Evolutionary conservation across 495 filamentous ascomycete genomes (phyloP), one percentile per base, ranked within the genome.

Genomic region (Trichodelitschia bisporula): DNA sequence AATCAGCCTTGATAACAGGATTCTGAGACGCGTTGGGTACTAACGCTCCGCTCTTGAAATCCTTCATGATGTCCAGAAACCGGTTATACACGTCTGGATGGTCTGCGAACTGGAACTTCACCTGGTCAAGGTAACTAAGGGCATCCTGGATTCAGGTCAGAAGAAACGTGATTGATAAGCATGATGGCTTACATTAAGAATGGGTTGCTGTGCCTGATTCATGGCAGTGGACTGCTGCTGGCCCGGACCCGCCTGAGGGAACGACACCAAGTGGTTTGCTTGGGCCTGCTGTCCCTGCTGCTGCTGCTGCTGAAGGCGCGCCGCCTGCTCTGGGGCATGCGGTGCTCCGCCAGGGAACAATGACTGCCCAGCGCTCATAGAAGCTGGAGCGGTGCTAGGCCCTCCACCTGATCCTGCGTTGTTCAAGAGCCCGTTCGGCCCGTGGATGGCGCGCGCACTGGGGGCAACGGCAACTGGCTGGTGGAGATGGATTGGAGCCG

Each of bases 41-140:
- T 56, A 54, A 86, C 69, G 82, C 77, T 55, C 91, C 83, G 42
- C 82, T 91, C 55, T 99, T 99, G 55, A 99, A 99, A 38, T 99
- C 89, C 50, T 99, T 99, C 89, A 99, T 99, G 30, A 99, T 99
- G 40, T 99, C 86, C 31, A 99, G 54, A 43, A 99, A 99, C 14
- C 74, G 66, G 47, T 99, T 99, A 44, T 99, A 99, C 2, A 99
- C 86, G 48, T 99, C 89, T 5, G 86, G 84, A 40, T 90, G 79
- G 33, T 93, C 82, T 31, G 78, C 72, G 42, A 99, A 99, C 40
- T 91, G 82, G 28, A 93, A 84, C 53, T 99, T 99, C 36, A 99
- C 86, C 47, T 95, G 89, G 48, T 99, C 86, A 20, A 99, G 62
- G 48, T 99, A 99, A 49, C 79, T 92, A 10, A 99, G 61, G 12